Conservation (phyloP, 495 filamentous ascomycete genomes). For the Penicillium coprophilum region DNA sequence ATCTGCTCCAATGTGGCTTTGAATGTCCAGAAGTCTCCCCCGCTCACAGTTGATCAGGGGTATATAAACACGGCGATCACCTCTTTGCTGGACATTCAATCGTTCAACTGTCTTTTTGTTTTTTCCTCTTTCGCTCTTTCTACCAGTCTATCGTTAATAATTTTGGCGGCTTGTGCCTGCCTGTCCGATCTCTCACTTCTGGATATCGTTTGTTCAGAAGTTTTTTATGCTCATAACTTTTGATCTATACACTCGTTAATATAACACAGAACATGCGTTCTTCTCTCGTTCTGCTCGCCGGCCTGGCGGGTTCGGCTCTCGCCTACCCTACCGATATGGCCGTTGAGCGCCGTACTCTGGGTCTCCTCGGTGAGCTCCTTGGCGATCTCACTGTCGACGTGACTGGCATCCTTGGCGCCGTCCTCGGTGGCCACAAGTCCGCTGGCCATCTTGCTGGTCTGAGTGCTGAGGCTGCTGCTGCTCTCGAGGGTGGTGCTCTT, state of each 20-base stretch:
- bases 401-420: slow-evolving; percentile 17
- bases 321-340: slow-evolving; percentile 35
- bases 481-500: slow-evolving; percentile 40
- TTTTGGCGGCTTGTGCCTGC: slow-evolving; percentile 21
- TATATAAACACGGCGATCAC: slow-evolving; percentile 45
- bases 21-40: slow-evolving; percentile 5
- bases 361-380: slow-evolving; percentile 21
- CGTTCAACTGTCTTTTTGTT: slow-evolving; percentile 28
- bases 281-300: slow-evolving; percentile 39
- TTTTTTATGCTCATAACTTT: slow-evolving; percentile 11
- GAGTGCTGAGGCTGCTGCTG: slow-evolving; percentile 40
- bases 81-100: slow-evolving; percentile 18
- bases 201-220: slow-evolving; percentile 9
- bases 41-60: slow-evolving; percentile 30
- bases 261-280: slow-evolving; percentile 37
- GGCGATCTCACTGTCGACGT: slow-evolving; percentile 23
- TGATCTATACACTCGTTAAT: slow-evolving; percentile 25
- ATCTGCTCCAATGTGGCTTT: slow-evolving; percentile 3
- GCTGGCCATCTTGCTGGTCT: slow-evolving; percentile 32
- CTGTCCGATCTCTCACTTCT: slow-evolving; percentile 18
- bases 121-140: slow-evolving; percentile 24
- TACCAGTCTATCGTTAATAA: slow-evolving; percentile 43
- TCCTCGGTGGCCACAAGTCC: slow-evolving; percentile 26
- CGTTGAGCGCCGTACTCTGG: slow-evolving; percentile 34
- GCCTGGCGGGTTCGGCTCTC: slow-evolving; percentile 38